phyloP scores from a whole-genome alignment of 2,329 filamentous ascomycete genomes.

The Neonectria magnoliae region DNA sequence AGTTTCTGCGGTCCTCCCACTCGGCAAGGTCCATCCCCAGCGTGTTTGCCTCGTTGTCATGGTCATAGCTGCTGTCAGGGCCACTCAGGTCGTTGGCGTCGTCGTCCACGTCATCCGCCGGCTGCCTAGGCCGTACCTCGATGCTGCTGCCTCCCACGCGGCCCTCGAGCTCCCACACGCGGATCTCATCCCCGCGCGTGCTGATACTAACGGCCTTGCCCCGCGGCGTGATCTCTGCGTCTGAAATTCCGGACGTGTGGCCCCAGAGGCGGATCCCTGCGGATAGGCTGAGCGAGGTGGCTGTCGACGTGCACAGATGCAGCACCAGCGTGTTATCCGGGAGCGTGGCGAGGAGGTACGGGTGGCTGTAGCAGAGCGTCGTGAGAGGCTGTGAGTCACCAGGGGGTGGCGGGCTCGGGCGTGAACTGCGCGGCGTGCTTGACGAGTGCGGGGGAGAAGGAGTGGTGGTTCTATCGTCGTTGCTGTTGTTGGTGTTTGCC shows the following conservation, averaged over 20 bases:
- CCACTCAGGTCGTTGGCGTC: constrained; percentile 3
- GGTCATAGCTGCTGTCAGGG: constrained; percentile 7
- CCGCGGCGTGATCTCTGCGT: constrained; percentile 83
- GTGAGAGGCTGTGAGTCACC: constrained; percentile 54
- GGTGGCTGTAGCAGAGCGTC: constrained; percentile 77
- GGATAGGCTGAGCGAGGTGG: constrained; percentile 73
- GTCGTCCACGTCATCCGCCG: constrained; percentile 26
- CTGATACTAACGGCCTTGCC: constrained; percentile 94
- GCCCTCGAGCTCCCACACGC: constrained; percentile 91
- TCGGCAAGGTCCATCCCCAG: constrained; percentile 29
- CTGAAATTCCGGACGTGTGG: constrained; percentile 88
- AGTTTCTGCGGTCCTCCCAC: constrained; percentile 64
- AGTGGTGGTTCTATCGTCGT: constrained; percentile 7
- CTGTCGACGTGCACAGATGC: constrained; percentile 81
- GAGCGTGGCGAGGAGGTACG: constrained; percentile 85
- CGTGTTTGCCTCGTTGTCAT: constrained; percentile 3
- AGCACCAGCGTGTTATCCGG: constrained; percentile 89
- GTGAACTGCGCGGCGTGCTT: constrained; percentile 5
- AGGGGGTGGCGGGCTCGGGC: constrained; percentile 13
- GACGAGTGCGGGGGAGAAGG: not conserved
- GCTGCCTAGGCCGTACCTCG: constrained; percentile 57
- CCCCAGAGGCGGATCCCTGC: constrained; percentile 84
- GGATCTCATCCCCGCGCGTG: constrained; percentile 78
- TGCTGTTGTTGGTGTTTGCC: constrained; percentile 13
- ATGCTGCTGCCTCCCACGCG: constrained; percentile 65